Evolutionary conservation across 2,329 filamentous ascomycete species (phyloP).

Genomic region (Fusarium liriodendri): DNA sequence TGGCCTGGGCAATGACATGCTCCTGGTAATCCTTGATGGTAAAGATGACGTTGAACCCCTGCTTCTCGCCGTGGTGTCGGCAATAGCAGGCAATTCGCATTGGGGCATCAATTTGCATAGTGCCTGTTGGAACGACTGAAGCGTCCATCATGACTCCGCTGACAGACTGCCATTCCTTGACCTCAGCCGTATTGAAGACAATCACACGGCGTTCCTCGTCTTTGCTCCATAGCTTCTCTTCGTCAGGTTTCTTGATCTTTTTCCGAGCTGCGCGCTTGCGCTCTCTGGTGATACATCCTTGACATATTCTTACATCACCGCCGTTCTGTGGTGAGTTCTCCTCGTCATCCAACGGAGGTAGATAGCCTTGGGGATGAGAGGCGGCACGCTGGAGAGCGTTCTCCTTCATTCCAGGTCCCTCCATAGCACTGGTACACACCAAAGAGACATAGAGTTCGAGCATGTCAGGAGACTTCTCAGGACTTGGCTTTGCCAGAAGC

Average conservation of each 20-base stretch:
- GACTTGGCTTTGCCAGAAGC: slow-evolving; percentile 78
- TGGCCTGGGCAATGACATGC: slow-evolving; percentile 82
- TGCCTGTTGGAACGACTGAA: slow-evolving; percentile 62
- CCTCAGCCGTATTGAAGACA: slow-evolving; percentile 90
- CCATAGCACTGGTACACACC: slow-evolving; percentile 94
- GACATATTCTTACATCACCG: slow-evolving; percentile 92
- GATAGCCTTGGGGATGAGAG: slow-evolving; percentile 52
- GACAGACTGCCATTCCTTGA: slow-evolving; percentile 83
- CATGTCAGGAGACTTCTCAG: slow-evolving; percentile 75
- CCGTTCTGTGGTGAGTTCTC: slow-evolving; percentile 83
- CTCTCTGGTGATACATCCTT: slow-evolving; percentile 91
- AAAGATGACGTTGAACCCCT: slow-evolving; percentile 93
- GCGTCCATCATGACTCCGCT: slow-evolving; percentile 60
- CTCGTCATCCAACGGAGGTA: slow-evolving; percentile 63
- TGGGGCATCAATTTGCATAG: slow-evolving; percentile 83
- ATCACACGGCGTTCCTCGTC: slow-evolving; percentile 86
- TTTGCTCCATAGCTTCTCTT: slow-evolving; percentile 87
- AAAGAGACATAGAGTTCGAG: slow-evolving; percentile 84
- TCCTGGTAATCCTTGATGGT: slow-evolving; percentile 87
- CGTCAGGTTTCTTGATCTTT: slow-evolving; percentile 92
- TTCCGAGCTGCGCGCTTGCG: slow-evolving; percentile 91
- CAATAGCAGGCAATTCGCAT: slow-evolving; percentile 99
- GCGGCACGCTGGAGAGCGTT: slow-evolving; percentile 73
- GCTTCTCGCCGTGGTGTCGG: slow-evolving; percentile 92
- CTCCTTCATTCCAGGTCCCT: slow-evolving; percentile 72